Conservation (phyloP, 352 stramenopile genomes). For the Phytopythium kandeliae region DNA sequence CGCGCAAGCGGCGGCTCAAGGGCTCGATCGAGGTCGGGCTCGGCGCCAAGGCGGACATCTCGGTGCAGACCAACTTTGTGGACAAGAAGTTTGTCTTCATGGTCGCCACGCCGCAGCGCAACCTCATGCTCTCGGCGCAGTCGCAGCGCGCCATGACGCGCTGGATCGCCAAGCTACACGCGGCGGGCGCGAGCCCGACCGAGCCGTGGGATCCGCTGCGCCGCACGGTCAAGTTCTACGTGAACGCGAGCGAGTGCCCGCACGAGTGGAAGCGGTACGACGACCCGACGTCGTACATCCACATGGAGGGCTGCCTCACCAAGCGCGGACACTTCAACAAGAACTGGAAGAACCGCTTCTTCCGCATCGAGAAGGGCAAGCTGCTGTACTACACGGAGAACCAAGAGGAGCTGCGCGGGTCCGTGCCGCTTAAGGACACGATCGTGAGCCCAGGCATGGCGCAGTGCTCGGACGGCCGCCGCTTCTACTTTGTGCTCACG, state of each 20-base stretch:
- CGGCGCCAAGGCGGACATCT: slow-evolving; percentile 65
- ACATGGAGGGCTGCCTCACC: slow-evolving; percentile 80
- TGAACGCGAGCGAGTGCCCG: slow-evolving; percentile 55
- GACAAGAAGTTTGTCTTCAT: slow-evolving; percentile 83
- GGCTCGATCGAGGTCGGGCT: slow-evolving; percentile 74
- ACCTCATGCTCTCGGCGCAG: slow-evolving; percentile 78
- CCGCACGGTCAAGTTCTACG: slow-evolving; percentile 82
- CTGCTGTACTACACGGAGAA: slow-evolving; percentile 83
- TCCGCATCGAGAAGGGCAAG: slow-evolving; percentile 77
- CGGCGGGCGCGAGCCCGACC: slow-evolving; percentile 55
- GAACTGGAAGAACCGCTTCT: slow-evolving; percentile 88
- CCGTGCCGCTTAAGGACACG: slow-evolving; percentile 65
- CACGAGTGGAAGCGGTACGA: slow-evolving; percentile 87
- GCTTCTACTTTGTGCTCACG: slow-evolving; percentile 84
- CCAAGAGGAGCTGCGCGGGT: slow-evolving; percentile 65
- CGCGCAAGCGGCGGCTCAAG: slow-evolving; percentile 71
- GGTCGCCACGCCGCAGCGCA: slow-evolving; percentile 65
- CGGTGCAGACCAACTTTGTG: slow-evolving; percentile 77
- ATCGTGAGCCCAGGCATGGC: slow-evolving; percentile 82
- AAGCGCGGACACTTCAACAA: slow-evolving; percentile 85
- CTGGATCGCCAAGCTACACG: slow-evolving; percentile 75
- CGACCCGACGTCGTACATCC: slow-evolving; percentile 80
- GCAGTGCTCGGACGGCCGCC: slow-evolving; percentile 69
- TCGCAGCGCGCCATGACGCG: slow-evolving; percentile 74
- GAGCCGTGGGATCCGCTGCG: slow-evolving; percentile 71